These are phyloP conservation scores for Aureobasidium zeae DNA, from an alignment of 2,329 filamentous ascomycete species.

Conservation along the genomic window DNA sequence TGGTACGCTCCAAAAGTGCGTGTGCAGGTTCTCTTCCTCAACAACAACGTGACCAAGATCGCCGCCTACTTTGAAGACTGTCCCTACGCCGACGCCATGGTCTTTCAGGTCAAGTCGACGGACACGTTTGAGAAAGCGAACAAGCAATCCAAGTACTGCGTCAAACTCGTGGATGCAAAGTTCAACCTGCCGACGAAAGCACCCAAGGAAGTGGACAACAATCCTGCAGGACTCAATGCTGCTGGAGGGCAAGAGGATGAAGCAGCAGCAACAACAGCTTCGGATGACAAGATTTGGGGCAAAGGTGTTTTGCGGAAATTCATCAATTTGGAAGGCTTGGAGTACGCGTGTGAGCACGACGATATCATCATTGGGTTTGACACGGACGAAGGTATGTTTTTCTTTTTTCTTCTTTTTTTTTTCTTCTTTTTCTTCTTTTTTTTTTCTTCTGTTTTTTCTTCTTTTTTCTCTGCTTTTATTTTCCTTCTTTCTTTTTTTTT, in stretches of 20 bases:
- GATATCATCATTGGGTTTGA: slow-evolving; percentile 84
- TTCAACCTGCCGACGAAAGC: slow-evolving; percentile 68
- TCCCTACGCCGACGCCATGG: slow-evolving; percentile 78
- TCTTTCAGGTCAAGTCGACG: slow-evolving; percentile 74
- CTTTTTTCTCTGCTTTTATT: too few species aligned
- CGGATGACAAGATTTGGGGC: slow-evolving; percentile 38
- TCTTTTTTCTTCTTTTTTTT: too few species aligned
- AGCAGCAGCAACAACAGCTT: too few species aligned
- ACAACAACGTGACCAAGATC: slow-evolving; percentile 66
- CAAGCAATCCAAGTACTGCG: slow-evolving; percentile 45
- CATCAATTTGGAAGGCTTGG: slow-evolving; percentile 75
- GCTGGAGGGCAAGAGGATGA: slow-evolving; percentile 44
- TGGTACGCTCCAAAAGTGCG: slow-evolving; percentile 78
- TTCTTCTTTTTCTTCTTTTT: too few species aligned
- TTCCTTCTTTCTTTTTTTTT: too few species aligned
- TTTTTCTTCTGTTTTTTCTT: too few species aligned
- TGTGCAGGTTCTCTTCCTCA: slow-evolving; percentile 66
- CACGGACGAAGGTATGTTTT: slow-evolving; percentile 49
- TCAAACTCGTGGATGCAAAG: slow-evolving; percentile 82
- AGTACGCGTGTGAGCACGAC: slow-evolving; percentile 86
- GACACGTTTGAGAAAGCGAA: slow-evolving; percentile 63
- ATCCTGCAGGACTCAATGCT: too few species aligned
- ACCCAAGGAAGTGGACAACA: slow-evolving; percentile 41
- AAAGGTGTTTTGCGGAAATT: slow-evolving; percentile 58
- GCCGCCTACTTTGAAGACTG: slow-evolving; percentile 85